Evolutionary conservation across 306 rosid genomes (phyloP), one percentile per base, ranked within the genome.

Genomic region (Psophocarpus tetragonolobus): DNA sequence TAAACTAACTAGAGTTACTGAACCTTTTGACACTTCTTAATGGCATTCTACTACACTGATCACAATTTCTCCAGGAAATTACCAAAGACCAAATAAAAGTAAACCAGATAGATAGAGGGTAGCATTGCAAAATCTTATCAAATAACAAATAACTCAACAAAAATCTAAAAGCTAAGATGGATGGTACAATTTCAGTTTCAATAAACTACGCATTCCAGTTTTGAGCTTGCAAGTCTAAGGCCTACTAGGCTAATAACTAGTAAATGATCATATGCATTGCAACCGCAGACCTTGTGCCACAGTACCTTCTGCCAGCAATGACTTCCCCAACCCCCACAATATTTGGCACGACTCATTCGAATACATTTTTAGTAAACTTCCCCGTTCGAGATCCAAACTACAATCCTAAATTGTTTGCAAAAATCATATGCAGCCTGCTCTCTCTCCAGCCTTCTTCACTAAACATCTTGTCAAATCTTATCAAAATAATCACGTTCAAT

Each of bases 11-110:
- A 2, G 61, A 62, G 45, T 26, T 8, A 11, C 47, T 44, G 39
- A 50, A 18, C 20, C 65, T 6, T 13, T 50, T 15, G 41, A 35
- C n/a, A 36, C 57, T 33, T 3, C n/a, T 44, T 36, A 65, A 66
- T 32, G 11, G 21, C 42, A 50, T 35, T 76, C 8, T 38, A 65
- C 80, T 76, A 50, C 21, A 65, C 54, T 65, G 3, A 57, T 63
- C 35, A 24, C 61, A 71, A 30, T 76, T 33, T 47, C 30, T 61
- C 33, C 73, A 69, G 41, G 41, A 33, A 42, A 68, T 33, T n/a
- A 29, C 57, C 17, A 1, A 42, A 80, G 67, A 21, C 35, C 33
- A 36, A 58, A 38, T 21, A 29, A 58, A 58, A 21, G n/a, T 10
- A 51, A 32, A 44, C 27, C 60, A 65, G 33, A 47, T 7, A n/a